These are phyloP conservation scores for Hypomontagnella monticulosa DNA, from an alignment of 495 filamentous ascomycete species.

Conservation along the genomic window DNA sequence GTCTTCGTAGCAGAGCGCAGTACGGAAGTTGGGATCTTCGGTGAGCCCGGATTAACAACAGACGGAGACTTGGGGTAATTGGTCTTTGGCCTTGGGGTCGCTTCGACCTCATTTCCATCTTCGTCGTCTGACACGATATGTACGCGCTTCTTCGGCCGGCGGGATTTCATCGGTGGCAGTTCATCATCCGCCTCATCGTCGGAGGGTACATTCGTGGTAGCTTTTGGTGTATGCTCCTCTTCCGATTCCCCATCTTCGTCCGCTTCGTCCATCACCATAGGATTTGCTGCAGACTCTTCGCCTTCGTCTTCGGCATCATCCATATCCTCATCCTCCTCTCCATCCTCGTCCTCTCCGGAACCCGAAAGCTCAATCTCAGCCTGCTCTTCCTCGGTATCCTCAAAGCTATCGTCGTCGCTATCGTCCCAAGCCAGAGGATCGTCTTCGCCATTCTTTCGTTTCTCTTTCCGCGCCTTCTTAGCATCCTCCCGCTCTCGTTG, in stretches of 20 bases:
- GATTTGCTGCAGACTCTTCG: conserved; percentile 46
- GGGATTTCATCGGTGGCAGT: conserved; percentile 46
- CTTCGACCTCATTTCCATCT: conserved; percentile 67
- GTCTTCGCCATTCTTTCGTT: conserved; percentile 55
- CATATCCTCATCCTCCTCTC: conserved; percentile 27
- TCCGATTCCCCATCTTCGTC: conserved; percentile 43
- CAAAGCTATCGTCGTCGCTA: conserved; percentile 68
- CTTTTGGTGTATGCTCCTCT: conserved; percentile 49
- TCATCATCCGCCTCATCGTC: conserved; percentile 55
- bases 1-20: conserved; percentile 65
- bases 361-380: conserved; percentile 57
- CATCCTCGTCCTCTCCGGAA: conserved; percentile 55
- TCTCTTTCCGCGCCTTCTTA: conserved; percentile 67
- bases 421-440: conserved; percentile 69
- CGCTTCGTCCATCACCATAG: conserved; percentile 38
- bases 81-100: conserved; percentile 55
- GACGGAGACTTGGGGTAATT: conserved; percentile 50
- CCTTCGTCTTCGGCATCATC: conserved; percentile 39
- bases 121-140: conserved; percentile 67
- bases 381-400: conserved; percentile 62
- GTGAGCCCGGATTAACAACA: conserved; percentile 48
- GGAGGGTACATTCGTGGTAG: conserved; percentile 51
- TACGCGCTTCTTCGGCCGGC: conserved; percentile 54
- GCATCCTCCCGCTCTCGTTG: conserved; percentile 76
- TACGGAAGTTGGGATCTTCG: conserved; percentile 61